Conservation (phyloP, 345 rosid genomes). For the Dovyalis caffra region DNA sequence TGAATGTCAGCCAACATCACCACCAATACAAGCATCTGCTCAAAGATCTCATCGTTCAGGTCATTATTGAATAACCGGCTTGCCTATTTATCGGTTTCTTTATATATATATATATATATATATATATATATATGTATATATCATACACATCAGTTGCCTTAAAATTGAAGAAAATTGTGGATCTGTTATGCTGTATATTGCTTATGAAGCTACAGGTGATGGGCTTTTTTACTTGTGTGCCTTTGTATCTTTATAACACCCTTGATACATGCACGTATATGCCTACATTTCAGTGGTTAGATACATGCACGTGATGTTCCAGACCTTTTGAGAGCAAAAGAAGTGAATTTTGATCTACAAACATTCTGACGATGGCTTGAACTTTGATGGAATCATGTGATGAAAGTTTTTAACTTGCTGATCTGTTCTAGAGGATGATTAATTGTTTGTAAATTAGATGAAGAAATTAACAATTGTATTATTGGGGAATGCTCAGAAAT, state of each 20-base stretch:
- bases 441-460: neutral
- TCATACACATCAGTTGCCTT: neutral
- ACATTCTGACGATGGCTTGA: neutral
- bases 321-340: neutral
- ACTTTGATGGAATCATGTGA: neutral
- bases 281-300: neutral
- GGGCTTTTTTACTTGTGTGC: neutral
- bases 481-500: neutral
- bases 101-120: too few relatives aligned
- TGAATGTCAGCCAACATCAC: conserved; percentile 60
- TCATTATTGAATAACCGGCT: conserved; percentile 16
- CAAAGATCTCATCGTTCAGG: conserved; percentile 91
- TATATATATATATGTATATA: too few relatives aligned
- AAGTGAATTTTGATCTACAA: neutral
- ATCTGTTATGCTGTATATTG: neutral
- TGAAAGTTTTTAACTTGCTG: neutral
- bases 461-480: neutral
- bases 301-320: neutral
- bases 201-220: neutral
- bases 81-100: neutral
- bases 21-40: conserved; percentile 59
- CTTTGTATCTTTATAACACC: neutral
- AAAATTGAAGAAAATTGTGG: neutral
- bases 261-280: neutral
- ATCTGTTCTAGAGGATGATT: neutral